Conservation (phyloP, 169 alveolate genomes). For the Plasmodium gonderi region DNA sequence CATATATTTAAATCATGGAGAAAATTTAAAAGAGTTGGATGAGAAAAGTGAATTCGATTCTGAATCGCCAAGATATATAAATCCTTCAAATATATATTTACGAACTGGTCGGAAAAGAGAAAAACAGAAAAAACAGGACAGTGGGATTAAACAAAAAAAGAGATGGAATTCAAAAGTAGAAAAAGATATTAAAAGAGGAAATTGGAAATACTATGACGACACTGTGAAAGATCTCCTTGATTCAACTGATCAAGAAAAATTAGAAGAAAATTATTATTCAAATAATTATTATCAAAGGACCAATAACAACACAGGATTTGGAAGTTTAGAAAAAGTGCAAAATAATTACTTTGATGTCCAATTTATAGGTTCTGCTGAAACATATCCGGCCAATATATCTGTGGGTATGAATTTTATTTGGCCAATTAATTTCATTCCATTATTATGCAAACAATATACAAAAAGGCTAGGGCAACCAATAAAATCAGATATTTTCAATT, state of each 20-base stretch:
- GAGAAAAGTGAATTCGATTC: slow-evolving; percentile 59
- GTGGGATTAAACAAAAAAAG: slow-evolving; percentile 80
- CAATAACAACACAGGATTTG: slow-evolving; percentile 83
- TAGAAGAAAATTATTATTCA: slow-evolving; percentile 70
- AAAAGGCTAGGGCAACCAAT: slow-evolving; percentile 87
- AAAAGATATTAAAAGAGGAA: slow-evolving; percentile 87
- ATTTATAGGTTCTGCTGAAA: slow-evolving; percentile 87
- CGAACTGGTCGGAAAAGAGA: slow-evolving; percentile 86
- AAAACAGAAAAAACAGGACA: slow-evolving; percentile 78
- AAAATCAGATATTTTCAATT: slow-evolving; percentile 84
- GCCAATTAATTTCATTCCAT: slow-evolving; percentile 88
- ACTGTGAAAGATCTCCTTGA: slow-evolving; percentile 72
- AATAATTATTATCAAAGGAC: slow-evolving; percentile 78
- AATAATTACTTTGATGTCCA: slow-evolving; percentile 88
- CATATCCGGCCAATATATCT: slow-evolving; percentile 83
- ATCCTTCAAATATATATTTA: slow-evolving; percentile 81
- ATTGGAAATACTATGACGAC: slow-evolving; percentile 79
- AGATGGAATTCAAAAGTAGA: slow-evolving; percentile 81
- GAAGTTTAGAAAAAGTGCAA: slow-evolving; percentile 78
- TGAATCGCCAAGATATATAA: slow-evolving; percentile 79
- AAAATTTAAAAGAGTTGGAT: slow-evolving; percentile 49
- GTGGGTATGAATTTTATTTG: slow-evolving; percentile 88
- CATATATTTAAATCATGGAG: slow-evolving; percentile 65
- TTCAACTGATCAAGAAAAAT: slow-evolving; percentile 75
- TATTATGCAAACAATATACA: slow-evolving; percentile 83